Percentiles rank a stretch among this genome's conserved stretches.
phyloP scores from a whole-genome alignment of 768 basidiomycete species.

The Tylopilus plumbeoviolaceoides region DNA sequence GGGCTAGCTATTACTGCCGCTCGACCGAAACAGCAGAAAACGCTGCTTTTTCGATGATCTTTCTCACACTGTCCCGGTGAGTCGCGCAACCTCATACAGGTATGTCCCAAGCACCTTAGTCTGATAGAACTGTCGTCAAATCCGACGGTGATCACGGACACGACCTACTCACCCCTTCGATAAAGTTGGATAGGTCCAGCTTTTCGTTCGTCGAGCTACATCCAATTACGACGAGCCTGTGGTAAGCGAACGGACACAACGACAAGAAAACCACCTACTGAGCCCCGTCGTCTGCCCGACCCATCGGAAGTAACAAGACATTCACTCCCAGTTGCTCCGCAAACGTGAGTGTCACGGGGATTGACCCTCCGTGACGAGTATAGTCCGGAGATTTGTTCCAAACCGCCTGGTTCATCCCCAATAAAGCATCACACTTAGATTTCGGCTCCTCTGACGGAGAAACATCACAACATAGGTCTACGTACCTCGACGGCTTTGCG shows the following conservation, averaged over 20 bases:
- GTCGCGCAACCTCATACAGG: conserved; percentile 21
- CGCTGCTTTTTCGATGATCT: neutral
- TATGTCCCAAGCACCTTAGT: conserved; percentile 33
- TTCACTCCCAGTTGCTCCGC: conserved; percentile 85
- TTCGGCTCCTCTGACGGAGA: neutral
- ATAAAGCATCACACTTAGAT: neutral
- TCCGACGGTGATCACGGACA: neutral
- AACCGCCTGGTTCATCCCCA: conserved; percentile 31
- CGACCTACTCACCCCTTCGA: conserved; percentile 46
- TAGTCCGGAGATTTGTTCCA: conserved; percentile 76
- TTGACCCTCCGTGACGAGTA: conserved; percentile 91
- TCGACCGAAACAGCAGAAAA: too few relatives aligned
- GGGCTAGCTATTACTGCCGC: too few relatives aligned
- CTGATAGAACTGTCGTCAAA: conserved; percentile 12
- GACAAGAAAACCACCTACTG: conserved; percentile 51
- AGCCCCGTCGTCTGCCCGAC: conserved; percentile 90
- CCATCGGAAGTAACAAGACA: conserved; percentile 90
- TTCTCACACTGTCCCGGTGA: conserved; percentile 13
- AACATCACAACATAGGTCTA: neutral
- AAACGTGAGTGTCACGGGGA: conserved; percentile 91
- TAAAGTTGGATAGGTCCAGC: conserved; percentile 77
- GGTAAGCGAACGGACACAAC: neutral
- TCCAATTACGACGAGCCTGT: neutral
- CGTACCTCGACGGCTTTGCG: conserved; percentile 72
- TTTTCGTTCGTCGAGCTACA: conserved; percentile 91